Conservation (phyloP, 257 asterid genomes). For the Fraxinus pennsylvanica region DNA sequence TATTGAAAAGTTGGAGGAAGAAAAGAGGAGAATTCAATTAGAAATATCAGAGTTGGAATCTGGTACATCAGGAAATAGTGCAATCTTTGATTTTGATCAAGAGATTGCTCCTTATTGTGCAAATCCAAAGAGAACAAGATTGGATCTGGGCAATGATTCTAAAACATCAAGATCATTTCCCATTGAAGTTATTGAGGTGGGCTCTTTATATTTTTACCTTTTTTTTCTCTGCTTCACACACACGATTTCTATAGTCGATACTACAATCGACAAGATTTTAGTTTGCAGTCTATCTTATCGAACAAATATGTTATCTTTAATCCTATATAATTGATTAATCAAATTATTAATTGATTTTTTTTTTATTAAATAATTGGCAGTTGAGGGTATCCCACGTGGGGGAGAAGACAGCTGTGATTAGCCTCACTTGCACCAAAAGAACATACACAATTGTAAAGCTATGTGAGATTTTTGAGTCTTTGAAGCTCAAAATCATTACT, state of each 20-base stretch:
- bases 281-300: neutral
- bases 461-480: constrained; percentile 65
- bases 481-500: constrained; percentile 63
- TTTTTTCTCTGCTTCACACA: too few species aligned
- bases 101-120: constrained; percentile 30
- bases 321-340: too few species aligned
- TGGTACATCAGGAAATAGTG: constrained; percentile 20
- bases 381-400: constrained; percentile 61
- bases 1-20: constrained; percentile 49
- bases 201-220: neutral
- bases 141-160: constrained; percentile 30
- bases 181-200: constrained; percentile 64
- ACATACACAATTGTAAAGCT: constrained; percentile 61
- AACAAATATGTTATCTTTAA: too few species aligned
- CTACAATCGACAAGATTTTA: neutral
- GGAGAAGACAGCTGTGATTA: constrained; percentile 58
- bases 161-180: constrained; percentile 38
- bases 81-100: constrained; percentile 36
- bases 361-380: constrained; percentile 34
- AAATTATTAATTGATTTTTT: neutral
- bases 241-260: too few species aligned
- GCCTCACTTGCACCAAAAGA: constrained; percentile 59
- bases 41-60: constrained; percentile 57
- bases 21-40: constrained; percentile 51
- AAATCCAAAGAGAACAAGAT: constrained; percentile 41